Base-by-base conservation (phyloP, 2,329 filamentous ascomycete species). In the Colletotrichum spaethianum region DNA sequence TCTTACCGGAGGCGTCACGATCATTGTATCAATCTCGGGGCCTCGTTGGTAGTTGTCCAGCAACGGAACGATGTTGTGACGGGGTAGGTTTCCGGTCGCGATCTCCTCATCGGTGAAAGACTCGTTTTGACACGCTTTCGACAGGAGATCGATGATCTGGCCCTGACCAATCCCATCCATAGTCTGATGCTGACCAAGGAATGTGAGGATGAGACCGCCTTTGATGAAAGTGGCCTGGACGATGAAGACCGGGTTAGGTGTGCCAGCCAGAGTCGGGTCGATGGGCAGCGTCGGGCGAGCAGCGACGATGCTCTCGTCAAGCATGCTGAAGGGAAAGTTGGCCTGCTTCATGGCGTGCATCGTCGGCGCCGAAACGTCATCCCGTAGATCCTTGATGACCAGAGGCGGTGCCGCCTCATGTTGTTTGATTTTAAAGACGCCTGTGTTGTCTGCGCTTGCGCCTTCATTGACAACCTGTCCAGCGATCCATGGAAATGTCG, bases 131-230 rank as follows among this genome's bases (percentile, higher is more conserved):
- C 87, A 89, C 0, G 86, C 87, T 67, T 88, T 88, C 0, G 84
- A 81, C 7, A 90, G 78, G 1, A 87, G 82, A 3, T 77, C 70
- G 20, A 89, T 86, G 20, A 88, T 73, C 28, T 84, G 80, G 3
- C 79, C 85, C 73, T 86, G 83, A 1, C 87, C 88, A 1, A 81
- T 82, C 78, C 87, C 85, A 66, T 90, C 89, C 82, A 88, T 86
- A 0, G 80, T 77, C 7, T 82, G 81, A 73, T 90, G 89, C 31
- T 88, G 83, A 9, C 80, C 82, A 36, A 82, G 81, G 31, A 89
- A 79, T 3, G 84, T 86, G 11, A 90, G 80, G 1, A 90, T 72
- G 0, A 90, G 74, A 0, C 87, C 88, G 4, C 84, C 86, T 1
- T 74, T 63, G 46, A 90, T 63, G 16, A 70, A 67, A 9, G 70